These are phyloP conservation scores for Cryptomeria japonica DNA, from an alignment of 75 land plant genomes.

Conservation along the genomic window DNA sequence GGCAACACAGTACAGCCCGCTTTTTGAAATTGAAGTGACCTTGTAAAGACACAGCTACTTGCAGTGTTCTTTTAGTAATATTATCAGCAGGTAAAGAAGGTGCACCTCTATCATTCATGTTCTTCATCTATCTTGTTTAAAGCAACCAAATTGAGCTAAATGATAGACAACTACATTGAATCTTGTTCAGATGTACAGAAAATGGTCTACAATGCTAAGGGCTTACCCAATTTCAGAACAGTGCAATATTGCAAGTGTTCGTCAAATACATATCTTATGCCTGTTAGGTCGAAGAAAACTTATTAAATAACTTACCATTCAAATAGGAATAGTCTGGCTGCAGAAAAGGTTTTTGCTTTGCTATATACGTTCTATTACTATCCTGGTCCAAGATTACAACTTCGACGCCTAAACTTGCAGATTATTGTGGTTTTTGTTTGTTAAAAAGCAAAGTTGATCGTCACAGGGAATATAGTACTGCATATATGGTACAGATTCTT, in stretches of 20 bases:
- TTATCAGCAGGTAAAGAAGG: background rate
- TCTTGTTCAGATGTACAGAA: too few relatives aligned
- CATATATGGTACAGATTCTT: background rate
- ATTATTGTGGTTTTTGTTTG: background rate
- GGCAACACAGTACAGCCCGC: background rate
- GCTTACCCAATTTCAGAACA: background rate
- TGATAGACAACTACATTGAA: background rate
- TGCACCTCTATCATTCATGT: background rate
- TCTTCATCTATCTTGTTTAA: background rate
- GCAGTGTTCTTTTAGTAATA: background rate
- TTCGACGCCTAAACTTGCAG: background rate
- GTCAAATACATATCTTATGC: too few relatives aligned
- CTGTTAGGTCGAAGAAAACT: background rate
- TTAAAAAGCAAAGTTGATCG: too few relatives aligned
- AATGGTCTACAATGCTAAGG: background rate
- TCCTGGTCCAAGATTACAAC: too few relatives aligned
- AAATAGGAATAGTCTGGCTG: background rate
- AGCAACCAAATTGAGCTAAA: background rate
- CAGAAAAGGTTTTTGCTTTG: background rate
- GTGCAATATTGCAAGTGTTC: background rate
- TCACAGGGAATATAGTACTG: too few relatives aligned
- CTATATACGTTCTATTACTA: background rate
- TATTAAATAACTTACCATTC: background rate
- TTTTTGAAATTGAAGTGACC: background rate
- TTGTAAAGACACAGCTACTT: too few relatives aligned